Base-by-base conservation (phyloP, 2,329 filamentous ascomycete genomes). In the Fusarium veterinarium region DNA sequence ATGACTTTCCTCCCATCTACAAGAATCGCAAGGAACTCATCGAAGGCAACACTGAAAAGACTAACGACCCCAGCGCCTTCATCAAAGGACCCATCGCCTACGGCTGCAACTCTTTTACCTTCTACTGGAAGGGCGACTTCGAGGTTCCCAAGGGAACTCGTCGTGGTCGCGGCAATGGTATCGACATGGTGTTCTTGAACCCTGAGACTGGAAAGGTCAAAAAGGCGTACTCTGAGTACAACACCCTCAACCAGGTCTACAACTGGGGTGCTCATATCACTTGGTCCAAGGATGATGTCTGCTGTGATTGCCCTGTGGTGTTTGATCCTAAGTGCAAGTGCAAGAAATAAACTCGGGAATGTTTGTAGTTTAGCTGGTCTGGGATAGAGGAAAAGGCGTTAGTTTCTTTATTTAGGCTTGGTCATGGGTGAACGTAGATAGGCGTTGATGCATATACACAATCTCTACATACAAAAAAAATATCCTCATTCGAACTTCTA, bases 121-220 rank as follows among this genome's bases (percentile, higher is more conserved):
- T 75, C 52, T 75, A 75, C 61, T 75, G 73, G 73, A 75, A 75
- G 64, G 61, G 67, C 6, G 64, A 75, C 53, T 74, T 75, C n/a
- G 41, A 67, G 8, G 67, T 73, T 3, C 53, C 58, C 11, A 37
- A 37, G 7, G 71, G 71, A 3, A 62, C 23, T 8, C 17, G 41
- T 11, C 55, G 44, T 4, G 73, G 73, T 2, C 70, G 73, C 5
- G 71, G 67, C 12, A 75, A 75, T 8, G 73, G 73, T 0, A 69
- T 75, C 8, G 71, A 75, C 16, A 69, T 75, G 59, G 73, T 75
- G n/a, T 75, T 74, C 31, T 20, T 75, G 35, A 71, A 53, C 23
- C 33, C 59, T 2, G 25, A 28, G 20, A 69, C 67, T 14, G 71
- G 60, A 8, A 74, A 74, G 57, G 13, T 74, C 14, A 53, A 20